Evolutionary conservation across 78 protist species (phyloP), one percentile per base, ranked within the genome.

Genomic region (Anaeramoeba flamelloides): DNA sequence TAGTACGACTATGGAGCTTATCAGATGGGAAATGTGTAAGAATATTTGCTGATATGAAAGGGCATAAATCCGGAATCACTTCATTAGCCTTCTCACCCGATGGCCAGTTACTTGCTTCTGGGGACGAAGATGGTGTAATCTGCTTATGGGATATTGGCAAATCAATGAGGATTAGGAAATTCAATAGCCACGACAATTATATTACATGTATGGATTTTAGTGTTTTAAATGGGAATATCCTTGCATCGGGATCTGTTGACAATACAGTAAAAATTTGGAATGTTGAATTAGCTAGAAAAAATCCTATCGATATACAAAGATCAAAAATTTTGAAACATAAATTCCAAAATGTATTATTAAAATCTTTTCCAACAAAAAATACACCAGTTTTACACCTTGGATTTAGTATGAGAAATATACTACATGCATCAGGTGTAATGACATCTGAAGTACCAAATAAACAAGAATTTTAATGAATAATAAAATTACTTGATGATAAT

Each of bases 261-360:
- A 75, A 82, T 64, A 84, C 95, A 0, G 93, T 90, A 38, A 69
- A 91, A 2, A 40, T 92, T 65, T 92, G 95, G 95, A 91, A 92
- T 69, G 87, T 85, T 74, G 80, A 83, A 33, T 65, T 79, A 22
- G 40, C 69, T 53, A 53, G 69, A 53, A 8, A 26, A 26, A 8
- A 26, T 53, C 69, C 69, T 53, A 17, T 26, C 17, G 8, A 8
- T 53, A 26, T 17, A 26, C 34, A 53, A 53, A 53, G 17, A 53
- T 53, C 69, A 26, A 8, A 53, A 53, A n/a, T n/a, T n/a, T n/a
- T n/a, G n/a, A n/a, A n/a, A n/a, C n/a, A n/a, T n/a, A n/a, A n/a
- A n/a, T n/a, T n/a, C n/a, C 69, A 53, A 53, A 17, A 8, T 53
- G 69, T 53, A 26, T 53, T 53, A 53, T 53, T 53, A 17, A 53